Percentiles rank a stretch among this genome's conserved stretches.
These are phyloP conservation scores for Umbilicus rupestris DNA, from an alignment of 164 flowering plant genomes.

Conservation along the genomic window DNA sequence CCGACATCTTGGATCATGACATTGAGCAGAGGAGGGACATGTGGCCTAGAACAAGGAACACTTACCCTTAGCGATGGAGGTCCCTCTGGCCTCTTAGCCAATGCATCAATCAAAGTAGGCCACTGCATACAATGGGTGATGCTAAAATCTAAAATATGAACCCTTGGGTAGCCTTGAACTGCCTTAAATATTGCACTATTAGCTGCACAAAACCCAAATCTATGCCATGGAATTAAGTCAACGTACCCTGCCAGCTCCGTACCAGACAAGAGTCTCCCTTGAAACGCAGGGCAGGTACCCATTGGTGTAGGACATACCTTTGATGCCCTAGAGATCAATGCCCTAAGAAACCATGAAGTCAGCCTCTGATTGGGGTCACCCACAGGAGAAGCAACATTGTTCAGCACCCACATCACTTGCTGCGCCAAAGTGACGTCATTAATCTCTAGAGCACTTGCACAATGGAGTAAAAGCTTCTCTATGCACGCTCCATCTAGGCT, in stretches of 20 bases:
- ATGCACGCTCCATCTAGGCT: slow-evolving; percentile 70
- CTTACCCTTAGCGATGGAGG: slow-evolving; percentile 52
- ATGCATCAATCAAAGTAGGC: slow-evolving; percentile 79
- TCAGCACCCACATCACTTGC: slow-evolving; percentile 92
- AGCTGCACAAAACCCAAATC: slow-evolving; percentile 75
- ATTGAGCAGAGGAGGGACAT: slow-evolving; percentile 57
- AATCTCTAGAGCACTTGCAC: slow-evolving; percentile 64
- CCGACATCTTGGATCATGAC: slow-evolving; percentile 54
- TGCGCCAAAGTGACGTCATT: slow-evolving; percentile 74
- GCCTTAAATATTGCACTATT: slow-evolving; percentile 59
- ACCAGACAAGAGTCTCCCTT: slow-evolving; percentile 37
- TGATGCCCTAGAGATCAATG: slow-evolving; percentile 56
- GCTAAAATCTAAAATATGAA: slow-evolving; percentile 70
- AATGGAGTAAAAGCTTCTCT: slow-evolving; percentile 76
- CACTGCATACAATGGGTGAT: slow-evolving; percentile 83
- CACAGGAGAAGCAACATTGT: slow-evolving; percentile 54
- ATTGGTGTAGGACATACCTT: slow-evolving; percentile 41
- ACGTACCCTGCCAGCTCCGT: slow-evolving; percentile 76
- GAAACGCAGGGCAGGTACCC: slow-evolving; percentile 19
- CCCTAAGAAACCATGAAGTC: slow-evolving; percentile 56
- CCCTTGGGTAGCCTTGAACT: slow-evolving; percentile 35
- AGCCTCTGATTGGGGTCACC: slow-evolving; percentile 85
- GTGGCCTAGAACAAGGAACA: slow-evolving; percentile 56
- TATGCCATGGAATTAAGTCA: slow-evolving; percentile 77
- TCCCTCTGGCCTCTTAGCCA: slow-evolving; percentile 56